A percentile compares a stretch with the other conserved stretches of the same genome.
These are phyloP conservation scores for Inosperma sp. DNA, from an alignment of 768 basidiomycete species.

Conservation along the genomic window DNA sequence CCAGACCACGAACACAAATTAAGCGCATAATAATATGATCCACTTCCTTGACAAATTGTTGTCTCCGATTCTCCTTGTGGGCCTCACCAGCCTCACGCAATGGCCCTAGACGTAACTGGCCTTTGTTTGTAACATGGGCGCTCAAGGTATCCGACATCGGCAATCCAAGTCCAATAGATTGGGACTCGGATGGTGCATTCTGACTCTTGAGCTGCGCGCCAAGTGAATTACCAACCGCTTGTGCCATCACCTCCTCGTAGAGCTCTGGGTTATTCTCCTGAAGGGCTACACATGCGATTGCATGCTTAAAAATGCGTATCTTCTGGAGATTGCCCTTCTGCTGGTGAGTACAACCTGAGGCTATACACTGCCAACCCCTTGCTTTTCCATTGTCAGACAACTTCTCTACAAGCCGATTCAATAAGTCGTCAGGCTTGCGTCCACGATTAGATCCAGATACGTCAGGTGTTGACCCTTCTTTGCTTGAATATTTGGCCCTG, in stretches of 20 bases:
- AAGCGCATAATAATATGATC: conserved; percentile 20
- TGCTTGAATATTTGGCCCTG: no score
- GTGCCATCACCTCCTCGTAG: not conserved
- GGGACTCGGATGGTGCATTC: no score
- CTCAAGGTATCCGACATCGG: no score
- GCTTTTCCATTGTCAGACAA: not conserved
- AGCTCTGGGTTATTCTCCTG: not conserved
- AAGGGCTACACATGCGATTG: not conserved
- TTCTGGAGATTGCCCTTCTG: not conserved
- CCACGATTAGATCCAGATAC: not conserved
- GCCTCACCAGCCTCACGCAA: not conserved
- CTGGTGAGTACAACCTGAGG: not conserved
- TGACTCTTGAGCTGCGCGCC: not conserved
- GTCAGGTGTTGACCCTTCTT: not conserved
- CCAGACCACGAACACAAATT: conserved; percentile 22
- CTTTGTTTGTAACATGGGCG: not conserved
- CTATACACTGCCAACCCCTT: not conserved
- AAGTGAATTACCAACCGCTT: not conserved
- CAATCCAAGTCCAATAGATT: no score
- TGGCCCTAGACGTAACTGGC: not conserved
- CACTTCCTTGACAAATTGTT: conserved; percentile 2
- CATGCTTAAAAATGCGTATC: not conserved
- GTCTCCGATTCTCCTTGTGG: not conserved
- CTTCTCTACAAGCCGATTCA: not conserved
- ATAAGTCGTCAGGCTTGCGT: not conserved